Conservation (phyloP, 2,329 filamentous ascomycete genomes). For the Penicillium janthinellum region DNA sequence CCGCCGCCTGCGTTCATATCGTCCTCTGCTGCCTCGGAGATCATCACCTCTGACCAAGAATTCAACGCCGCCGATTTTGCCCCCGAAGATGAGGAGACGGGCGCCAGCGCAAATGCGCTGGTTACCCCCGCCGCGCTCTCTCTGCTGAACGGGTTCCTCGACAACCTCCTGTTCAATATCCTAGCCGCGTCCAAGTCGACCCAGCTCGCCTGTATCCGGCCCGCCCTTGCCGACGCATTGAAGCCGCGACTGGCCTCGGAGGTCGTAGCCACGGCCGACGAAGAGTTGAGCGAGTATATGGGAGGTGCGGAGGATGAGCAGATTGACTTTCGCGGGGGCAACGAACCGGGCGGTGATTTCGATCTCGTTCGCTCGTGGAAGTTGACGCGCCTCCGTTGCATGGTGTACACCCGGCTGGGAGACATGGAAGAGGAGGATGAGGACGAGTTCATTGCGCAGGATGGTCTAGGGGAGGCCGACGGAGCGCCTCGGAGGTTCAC, state of each 20-base stretch:
- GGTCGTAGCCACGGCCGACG: slow-evolving; percentile 78
- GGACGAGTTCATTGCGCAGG: slow-evolving; percentile 81
- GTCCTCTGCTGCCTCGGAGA: slow-evolving; percentile 82
- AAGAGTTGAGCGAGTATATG: slow-evolving; percentile 84
- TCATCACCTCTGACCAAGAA: slow-evolving; percentile 86
- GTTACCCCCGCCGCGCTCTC: slow-evolving; percentile 73
- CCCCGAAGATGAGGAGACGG: slow-evolving; percentile 67
- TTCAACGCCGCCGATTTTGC: slow-evolving; percentile 70
- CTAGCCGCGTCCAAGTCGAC: slow-evolving; percentile 80
- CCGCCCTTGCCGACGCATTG: slow-evolving; percentile 81
- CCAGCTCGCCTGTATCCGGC: slow-evolving; percentile 70
- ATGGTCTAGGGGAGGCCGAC: slow-evolving; percentile 65
- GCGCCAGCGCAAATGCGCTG: slow-evolving; percentile 67
- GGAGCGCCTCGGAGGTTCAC: slow-evolving; percentile 60
- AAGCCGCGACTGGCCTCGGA: slow-evolving; percentile 87
- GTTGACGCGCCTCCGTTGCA: slow-evolving; percentile 85
- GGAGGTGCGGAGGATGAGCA: slow-evolving; percentile 78
- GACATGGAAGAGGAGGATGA: slow-evolving; percentile 99
- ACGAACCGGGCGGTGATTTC: slow-evolving; percentile 64
- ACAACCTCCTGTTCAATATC: slow-evolving; percentile 89
- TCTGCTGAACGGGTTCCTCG: slow-evolving; percentile 87
- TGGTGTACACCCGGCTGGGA: slow-evolving; percentile 96
- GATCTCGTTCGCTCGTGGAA: slow-evolving; percentile 95
- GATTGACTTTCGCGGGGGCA: slow-evolving; percentile 57
- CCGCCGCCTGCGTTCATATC: slow-evolving; percentile 88